These are phyloP conservation scores for Nevesoporus exiguus DNA, from an alignment of 768 basidiomycete species.

Conservation along the genomic window DNA sequence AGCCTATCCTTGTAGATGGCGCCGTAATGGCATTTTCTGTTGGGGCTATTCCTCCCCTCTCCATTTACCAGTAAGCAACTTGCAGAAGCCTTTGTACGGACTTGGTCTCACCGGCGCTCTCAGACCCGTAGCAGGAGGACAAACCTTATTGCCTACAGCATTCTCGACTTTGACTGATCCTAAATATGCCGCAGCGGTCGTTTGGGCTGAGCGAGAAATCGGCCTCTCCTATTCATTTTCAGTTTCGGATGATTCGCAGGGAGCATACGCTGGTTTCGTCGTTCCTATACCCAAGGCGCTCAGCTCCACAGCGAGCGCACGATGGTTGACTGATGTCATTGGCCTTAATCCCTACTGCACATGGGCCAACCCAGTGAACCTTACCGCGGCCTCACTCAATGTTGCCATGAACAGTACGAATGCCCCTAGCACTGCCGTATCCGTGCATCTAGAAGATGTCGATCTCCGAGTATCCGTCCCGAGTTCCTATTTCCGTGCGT, in stretches of 20 bases:
- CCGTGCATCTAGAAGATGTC: slow-evolving; percentile 5
- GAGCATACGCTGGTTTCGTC: slow-evolving; percentile 5
- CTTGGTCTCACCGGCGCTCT: background rate
- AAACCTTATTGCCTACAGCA: background rate
- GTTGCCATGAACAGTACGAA: slow-evolving; percentile 14
- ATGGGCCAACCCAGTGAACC: slow-evolving; percentile 20
- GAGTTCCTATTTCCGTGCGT: slow-evolving; percentile 17
- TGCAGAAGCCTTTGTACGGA: background rate
- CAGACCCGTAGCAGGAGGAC: slow-evolving; percentile 10
- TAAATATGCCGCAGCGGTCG: slow-evolving; percentile 9
- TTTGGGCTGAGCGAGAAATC: slow-evolving; percentile 18
- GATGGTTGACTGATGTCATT: slow-evolving; percentile 25
- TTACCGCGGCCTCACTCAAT: slow-evolving; percentile 13
- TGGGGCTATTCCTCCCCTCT: slow-evolving; percentile 14
- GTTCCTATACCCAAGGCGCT: slow-evolving; percentile 11
- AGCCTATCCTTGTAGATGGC: slow-evolving; percentile 13
- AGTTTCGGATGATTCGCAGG: slow-evolving; percentile 10
- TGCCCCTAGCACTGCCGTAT: background rate
- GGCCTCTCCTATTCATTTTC: slow-evolving; percentile 12
- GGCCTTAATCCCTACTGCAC: slow-evolving; percentile 20
- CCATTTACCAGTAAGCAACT: background rate
- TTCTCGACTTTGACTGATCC: slow-evolving; percentile 12
- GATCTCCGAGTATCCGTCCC: slow-evolving; percentile 14
- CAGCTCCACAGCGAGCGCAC: slow-evolving; percentile 13
- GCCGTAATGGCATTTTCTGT: slow-evolving; percentile 12